Conservation (phyloP, 805 yeast species). For the Hagleromyces aurorensis region DNA sequence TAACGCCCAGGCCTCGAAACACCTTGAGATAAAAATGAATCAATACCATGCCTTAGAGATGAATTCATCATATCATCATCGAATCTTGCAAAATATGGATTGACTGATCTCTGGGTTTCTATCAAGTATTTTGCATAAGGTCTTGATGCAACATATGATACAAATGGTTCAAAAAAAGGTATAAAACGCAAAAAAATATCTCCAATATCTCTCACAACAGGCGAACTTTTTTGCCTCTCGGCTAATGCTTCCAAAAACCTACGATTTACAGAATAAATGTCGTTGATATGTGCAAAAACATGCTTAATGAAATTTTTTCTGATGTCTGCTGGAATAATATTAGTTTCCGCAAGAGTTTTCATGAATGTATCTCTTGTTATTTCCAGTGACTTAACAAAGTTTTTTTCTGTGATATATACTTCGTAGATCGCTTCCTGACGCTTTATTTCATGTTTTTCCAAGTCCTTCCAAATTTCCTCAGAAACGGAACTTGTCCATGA, state of each 20-base stretch:
- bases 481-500: slow-evolving; percentile 94
- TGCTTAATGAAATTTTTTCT: slow-evolving; percentile 86
- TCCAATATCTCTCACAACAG: slow-evolving; percentile 78
- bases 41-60: slow-evolving; percentile 51
- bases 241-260: slow-evolving; percentile 84
- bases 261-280: slow-evolving; percentile 74
- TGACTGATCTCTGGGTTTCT: slow-evolving; percentile 86
- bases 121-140: slow-evolving; percentile 92
- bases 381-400: slow-evolving; percentile 90
- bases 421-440: slow-evolving; percentile 95
- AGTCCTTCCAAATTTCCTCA: slow-evolving; percentile 61
- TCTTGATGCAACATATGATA: slow-evolving; percentile 88
- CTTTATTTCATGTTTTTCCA: slow-evolving; percentile 79
- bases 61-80: slow-evolving; percentile 83
- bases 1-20: slow-evolving; percentile 94
- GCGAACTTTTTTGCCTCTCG: slow-evolving; percentile 75
- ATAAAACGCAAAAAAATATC: slow-evolving; percentile 81
- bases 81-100: slow-evolving; percentile 86
- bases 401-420: slow-evolving; percentile 86
- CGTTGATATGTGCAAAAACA: slow-evolving; percentile 85
- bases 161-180: slow-evolving; percentile 85
- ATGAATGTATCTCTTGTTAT: slow-evolving; percentile 91
- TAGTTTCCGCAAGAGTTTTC: slow-evolving; percentile 78
- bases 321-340: slow-evolving; percentile 80
- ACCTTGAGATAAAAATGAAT: slow-evolving; percentile 90